A percentile compares a stretch with the other conserved stretches of the same genome.
Evolutionary conservation across 257 asterid genomes (phyloP).

Genomic region (Plantago major): DNA sequence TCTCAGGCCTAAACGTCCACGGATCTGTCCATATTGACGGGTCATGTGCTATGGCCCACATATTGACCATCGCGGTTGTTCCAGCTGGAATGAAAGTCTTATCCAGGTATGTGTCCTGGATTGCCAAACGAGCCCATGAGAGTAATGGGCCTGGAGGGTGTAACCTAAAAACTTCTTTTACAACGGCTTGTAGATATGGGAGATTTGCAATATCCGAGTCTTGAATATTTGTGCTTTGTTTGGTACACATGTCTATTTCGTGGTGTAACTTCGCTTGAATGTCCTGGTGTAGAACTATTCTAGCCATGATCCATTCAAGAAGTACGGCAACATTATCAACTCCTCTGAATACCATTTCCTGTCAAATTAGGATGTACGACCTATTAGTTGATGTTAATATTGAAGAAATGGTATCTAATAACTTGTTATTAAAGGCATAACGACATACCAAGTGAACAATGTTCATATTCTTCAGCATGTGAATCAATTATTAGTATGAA

Average conservation of each 20-base stretch:
- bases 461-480: no score
- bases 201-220: constrained; percentile 45
- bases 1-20: constrained; percentile 50
- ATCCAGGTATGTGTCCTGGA: constrained; percentile 44
- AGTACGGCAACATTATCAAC: constrained; percentile 56
- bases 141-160: constrained; percentile 76
- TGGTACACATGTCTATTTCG: constrained; percentile 35
- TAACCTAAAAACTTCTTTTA: constrained; percentile 48
- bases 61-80: constrained; percentile 71
- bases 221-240: constrained; percentile 19
- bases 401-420: no score
- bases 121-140: constrained; percentile 70
- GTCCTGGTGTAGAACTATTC: constrained; percentile 55
- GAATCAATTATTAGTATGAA: no score
- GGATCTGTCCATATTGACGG: constrained; percentile 55
- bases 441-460: no score
- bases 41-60: constrained; percentile 77
- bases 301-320: constrained; percentile 63
- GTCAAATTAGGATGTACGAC: neutral
- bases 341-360: constrained; percentile 76
- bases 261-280: constrained; percentile 41
- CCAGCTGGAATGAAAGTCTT: constrained; percentile 50
- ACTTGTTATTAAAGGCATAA: no score
- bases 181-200: constrained; percentile 49
- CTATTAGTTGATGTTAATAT: no score